A percentile compares a stretch with the other conserved stretches of the same genome.
phyloP scores from a whole-genome alignment of 2,329 filamentous ascomycete species.

The Xylariales sp. region DNA sequence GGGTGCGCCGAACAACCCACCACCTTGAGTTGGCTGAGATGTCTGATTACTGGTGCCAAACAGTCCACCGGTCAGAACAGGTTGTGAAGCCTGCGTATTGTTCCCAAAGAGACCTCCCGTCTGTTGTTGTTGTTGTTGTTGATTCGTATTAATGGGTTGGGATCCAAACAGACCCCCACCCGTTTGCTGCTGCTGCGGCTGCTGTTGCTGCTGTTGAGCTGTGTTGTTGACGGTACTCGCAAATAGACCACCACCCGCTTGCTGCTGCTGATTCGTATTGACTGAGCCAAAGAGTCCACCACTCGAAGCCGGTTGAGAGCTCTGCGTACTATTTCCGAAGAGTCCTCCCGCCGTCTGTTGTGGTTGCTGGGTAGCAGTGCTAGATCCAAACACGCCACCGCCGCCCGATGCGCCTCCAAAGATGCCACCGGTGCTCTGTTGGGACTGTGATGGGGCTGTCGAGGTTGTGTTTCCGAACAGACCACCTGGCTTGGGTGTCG shows the following conservation, averaged over 20 bases:
- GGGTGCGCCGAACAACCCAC: not conserved
- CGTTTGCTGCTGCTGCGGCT: too few species aligned
- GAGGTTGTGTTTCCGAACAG: slow-evolving; percentile 20
- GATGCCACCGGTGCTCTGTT: too few species aligned
- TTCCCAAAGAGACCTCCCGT: slow-evolving; percentile 11
- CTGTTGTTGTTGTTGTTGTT: slow-evolving; percentile 4
- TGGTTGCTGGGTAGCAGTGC: slow-evolving; percentile 6
- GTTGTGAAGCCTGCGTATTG: not conserved
- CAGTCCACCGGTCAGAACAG: slow-evolving; percentile 6
- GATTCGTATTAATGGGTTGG: slow-evolving; percentile 16
- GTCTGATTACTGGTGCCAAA: slow-evolving; percentile 8
- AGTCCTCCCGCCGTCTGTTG: slow-evolving; percentile 14
- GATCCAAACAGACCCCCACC: slow-evolving; percentile 15
- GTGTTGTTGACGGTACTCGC: slow-evolving; percentile 13
- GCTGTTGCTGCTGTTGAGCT: slow-evolving; percentile 9
- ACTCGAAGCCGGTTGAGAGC: slow-evolving; percentile 15
- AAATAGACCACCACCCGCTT: slow-evolving; percentile 11
- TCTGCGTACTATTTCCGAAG: too few species aligned
- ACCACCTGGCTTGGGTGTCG: slow-evolving; percentile 19
- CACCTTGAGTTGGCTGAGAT: slow-evolving; percentile 2
- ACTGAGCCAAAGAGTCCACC: slow-evolving; percentile 18
- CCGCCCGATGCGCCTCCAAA: slow-evolving; percentile 1
- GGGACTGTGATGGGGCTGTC: slow-evolving; percentile 15
- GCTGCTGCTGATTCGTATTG: slow-evolving; percentile 16
- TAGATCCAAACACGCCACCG: slow-evolving; percentile 17